These are phyloP conservation scores for Phialocephala subalpina DNA, from an alignment of 2,329 filamentous ascomycete genomes.

Conservation along the genomic window DNA sequence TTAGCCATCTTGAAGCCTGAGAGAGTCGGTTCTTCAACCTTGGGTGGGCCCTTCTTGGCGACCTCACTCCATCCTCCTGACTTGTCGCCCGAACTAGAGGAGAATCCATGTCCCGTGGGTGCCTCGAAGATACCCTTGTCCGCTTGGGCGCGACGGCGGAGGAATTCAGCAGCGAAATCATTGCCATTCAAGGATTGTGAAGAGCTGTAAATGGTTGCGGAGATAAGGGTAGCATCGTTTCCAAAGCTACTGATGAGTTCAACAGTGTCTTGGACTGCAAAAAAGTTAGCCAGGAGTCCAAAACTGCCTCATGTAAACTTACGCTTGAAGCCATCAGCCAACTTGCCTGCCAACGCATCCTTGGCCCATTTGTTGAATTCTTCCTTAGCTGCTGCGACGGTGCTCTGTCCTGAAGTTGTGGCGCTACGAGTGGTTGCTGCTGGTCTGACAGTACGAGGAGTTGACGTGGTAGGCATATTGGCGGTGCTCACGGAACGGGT, in stretches of 20 bases:
- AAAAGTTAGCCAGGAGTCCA: constrained; percentile 44
- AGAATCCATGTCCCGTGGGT: constrained; percentile 59
- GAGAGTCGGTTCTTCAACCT: constrained; percentile 46
- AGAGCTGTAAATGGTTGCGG: constrained; percentile 86
- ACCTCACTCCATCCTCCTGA: constrained; percentile 92
- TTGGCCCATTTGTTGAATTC: constrained; percentile 96
- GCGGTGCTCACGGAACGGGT: constrained; percentile 47
- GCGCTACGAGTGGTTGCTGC: constrained; percentile 57
- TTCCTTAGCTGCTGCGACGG: constrained; percentile 69
- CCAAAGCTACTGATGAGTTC: constrained; percentile 78
- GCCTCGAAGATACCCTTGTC: constrained; percentile 88
- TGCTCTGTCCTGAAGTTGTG: constrained; percentile 50
- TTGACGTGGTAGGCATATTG: constrained; percentile 29
- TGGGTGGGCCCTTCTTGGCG: constrained; percentile 83
- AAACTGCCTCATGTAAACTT: constrained; percentile 42
- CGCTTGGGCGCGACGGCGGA: constrained; percentile 90
- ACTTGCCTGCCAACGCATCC: constrained; percentile 77
- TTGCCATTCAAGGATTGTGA: constrained; percentile 91
- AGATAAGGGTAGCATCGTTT: constrained; percentile 80
- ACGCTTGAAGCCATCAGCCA: constrained; percentile 74
- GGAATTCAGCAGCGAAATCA: constrained; percentile 93
- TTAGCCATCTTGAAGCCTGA: constrained; percentile 86
- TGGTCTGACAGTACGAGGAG: constrained; percentile 56
- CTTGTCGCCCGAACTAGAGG: constrained; percentile 51
- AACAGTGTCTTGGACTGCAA: constrained; percentile 74